A percentile compares a stretch with the other conserved stretches of the same genome.
Conservation (phyloP, 2,329 filamentous ascomycete species). For the Aspergillus fumigatiaffinis region DNA sequence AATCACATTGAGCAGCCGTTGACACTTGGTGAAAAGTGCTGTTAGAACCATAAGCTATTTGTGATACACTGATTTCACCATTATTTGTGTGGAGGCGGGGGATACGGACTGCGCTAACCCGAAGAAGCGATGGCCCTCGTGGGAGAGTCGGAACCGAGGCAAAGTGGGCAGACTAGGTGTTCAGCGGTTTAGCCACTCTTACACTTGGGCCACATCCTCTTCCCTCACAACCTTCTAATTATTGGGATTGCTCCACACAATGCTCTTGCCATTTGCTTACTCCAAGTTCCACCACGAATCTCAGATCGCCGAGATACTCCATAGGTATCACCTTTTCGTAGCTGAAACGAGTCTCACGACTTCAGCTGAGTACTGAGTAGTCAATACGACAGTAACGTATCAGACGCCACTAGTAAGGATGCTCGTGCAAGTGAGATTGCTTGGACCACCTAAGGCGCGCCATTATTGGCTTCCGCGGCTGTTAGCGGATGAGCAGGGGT, state of each 20-base stretch:
- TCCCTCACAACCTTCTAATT: no score
- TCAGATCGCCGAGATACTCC: not conserved
- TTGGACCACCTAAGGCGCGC: no score
- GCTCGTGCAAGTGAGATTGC: not conserved
- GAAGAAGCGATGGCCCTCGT: not conserved
- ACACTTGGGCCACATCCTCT: not conserved
- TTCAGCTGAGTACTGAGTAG: not conserved
- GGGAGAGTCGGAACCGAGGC: not conserved
- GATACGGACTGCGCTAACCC: not conserved
- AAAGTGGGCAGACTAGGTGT: not conserved
- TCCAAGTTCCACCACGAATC: not conserved
- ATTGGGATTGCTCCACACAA: not conserved
- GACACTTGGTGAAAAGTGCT: no score
- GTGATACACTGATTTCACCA: no score
- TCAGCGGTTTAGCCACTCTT: not conserved
- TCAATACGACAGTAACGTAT: no score
- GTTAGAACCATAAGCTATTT: no score
- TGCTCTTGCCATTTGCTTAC: not conserved
- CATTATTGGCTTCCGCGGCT: not conserved
- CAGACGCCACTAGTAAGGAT: not conserved
- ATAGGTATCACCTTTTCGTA: not conserved
- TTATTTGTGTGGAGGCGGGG: no score
- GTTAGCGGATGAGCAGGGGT: not conserved
- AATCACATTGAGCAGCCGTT: no score
- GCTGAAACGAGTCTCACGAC: not conserved